These are phyloP conservation scores for Colletotrichum sp. DNA, from an alignment of 2,329 filamentous ascomycete species.

Conservation along the genomic window DNA sequence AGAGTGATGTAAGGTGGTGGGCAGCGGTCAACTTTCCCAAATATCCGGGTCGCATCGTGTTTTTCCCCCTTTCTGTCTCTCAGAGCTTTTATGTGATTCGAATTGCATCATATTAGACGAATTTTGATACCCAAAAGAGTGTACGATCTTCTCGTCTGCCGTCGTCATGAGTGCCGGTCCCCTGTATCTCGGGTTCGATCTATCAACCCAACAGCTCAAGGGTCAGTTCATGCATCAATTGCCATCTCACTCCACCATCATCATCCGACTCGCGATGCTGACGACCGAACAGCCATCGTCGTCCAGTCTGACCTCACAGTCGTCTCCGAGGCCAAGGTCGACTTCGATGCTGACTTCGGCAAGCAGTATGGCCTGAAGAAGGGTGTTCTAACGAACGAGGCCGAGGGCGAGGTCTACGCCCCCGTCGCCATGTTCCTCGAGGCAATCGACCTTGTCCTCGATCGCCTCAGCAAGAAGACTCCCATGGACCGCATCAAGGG, in stretches of 20 bases:
- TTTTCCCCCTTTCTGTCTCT: not conserved
- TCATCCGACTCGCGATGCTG: not conserved
- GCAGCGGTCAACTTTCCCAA: conserved; percentile 2
- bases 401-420: conserved; percentile 87
- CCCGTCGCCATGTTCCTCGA: conserved; percentile 96
- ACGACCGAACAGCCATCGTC: conserved; percentile 67
- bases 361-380: conserved; percentile 81
- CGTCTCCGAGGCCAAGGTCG: conserved; percentile 85
- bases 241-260: not conserved
- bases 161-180: conserved; percentile 46
- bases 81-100: not conserved
- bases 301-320: conserved; percentile 84
- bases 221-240: conserved; percentile 50
- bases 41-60: not conserved
- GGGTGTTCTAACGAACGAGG: conserved; percentile 83
- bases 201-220: conserved; percentile 97
- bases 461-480: conserved; percentile 70
- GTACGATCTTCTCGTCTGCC: not conserved
- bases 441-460: conserved; percentile 84
- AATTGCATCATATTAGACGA: not conserved
- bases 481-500: conserved; percentile 74
- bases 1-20: conserved; percentile 11
- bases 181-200: conserved; percentile 90
- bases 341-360: conserved; percentile 86
- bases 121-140: not conserved